Percentiles rank a stretch among this genome's conserved stretches.
Conservation (phyloP, 208 protist species). For the Leptomonas seymouri region DNA sequence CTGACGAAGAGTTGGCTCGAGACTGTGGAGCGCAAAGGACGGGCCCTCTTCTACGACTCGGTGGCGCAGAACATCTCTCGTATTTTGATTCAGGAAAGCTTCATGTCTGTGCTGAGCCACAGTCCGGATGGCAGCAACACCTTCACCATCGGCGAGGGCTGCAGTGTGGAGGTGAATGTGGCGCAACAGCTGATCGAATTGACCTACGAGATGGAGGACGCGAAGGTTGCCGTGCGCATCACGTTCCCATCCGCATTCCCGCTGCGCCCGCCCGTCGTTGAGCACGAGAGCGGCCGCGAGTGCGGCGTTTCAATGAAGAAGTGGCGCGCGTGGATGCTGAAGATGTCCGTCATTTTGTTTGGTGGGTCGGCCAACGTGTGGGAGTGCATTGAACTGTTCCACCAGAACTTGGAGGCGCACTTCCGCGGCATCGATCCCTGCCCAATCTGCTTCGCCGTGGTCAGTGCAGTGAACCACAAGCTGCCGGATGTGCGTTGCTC, state of each 20-base stretch:
- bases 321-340: constrained; percentile 90
- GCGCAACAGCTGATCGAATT: constrained; percentile 59
- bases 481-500: constrained; percentile 88
- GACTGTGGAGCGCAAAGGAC: constrained; percentile 75
- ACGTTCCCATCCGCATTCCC: constrained; percentile 75
- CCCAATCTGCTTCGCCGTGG: constrained; percentile 92
- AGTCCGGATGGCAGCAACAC: constrained; percentile 56
- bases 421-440: constrained; percentile 90
- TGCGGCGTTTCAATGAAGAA: constrained; percentile 77
- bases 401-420: constrained; percentile 90
- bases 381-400: constrained; percentile 89
- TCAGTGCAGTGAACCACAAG: constrained; percentile 74
- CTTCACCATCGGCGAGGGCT: constrained; percentile 74
- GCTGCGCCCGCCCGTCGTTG: constrained; percentile 59
- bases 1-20: constrained; percentile 81
- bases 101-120: constrained; percentile 72
- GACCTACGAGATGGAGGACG: constrained; percentile 88
- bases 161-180: constrained; percentile 67
- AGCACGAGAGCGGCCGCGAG: constrained; percentile 55
- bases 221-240: constrained; percentile 68
- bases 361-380: constrained; percentile 73
- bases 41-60: constrained; percentile 65
- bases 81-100: constrained; percentile 73
- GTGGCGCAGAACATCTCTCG: constrained; percentile 74
- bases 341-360: constrained; percentile 91